A percentile compares a stretch with the other conserved stretches of the same genome.
These are phyloP conservation scores for Conoideocrella luteorostrata DNA, from an alignment of 2,329 filamentous ascomycete species.

Conservation along the genomic window DNA sequence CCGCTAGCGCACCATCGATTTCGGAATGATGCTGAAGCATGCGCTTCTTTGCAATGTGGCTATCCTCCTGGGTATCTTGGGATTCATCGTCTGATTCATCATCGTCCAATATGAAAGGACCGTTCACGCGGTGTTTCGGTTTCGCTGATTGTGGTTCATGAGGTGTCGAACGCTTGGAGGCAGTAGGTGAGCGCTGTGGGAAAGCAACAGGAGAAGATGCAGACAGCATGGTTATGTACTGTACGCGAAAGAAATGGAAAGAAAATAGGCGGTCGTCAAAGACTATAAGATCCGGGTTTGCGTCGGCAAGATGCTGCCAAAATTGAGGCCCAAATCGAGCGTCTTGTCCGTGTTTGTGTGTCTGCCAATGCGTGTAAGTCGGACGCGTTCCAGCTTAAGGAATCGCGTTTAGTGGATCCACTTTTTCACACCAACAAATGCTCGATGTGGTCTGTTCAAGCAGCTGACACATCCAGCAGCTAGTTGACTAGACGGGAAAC, in stretches of 20 bases:
- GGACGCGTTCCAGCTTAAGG: slow-evolving; percentile 6
- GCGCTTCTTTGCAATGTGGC: slow-evolving; percentile 23
- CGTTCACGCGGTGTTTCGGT: slow-evolving; percentile 26
- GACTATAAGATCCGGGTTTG: neutral
- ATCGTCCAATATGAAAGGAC: slow-evolving; percentile 34
- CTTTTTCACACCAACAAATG: slow-evolving; percentile 3
- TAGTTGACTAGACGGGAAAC: slow-evolving; percentile 18
- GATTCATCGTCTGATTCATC: slow-evolving; percentile 27
- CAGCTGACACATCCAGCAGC: slow-evolving; percentile 10
- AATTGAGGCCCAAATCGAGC: neutral
- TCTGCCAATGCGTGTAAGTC: neutral
- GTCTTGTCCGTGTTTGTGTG: neutral
- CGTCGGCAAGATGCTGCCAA: neutral
- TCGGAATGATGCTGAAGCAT: slow-evolving; percentile 22
- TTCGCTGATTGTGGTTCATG: slow-evolving; percentile 28
- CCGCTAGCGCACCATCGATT: neutral
- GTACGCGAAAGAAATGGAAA: neutral
- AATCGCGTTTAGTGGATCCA: slow-evolving; percentile 22
- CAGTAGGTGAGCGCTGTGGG: slow-evolving; percentile 41
- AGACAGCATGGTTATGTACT: slow-evolving; percentile 42
- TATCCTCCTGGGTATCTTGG: slow-evolving; percentile 1
- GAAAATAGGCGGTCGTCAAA: neutral
- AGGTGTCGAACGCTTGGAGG: slow-evolving; percentile 29
- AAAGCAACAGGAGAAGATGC: slow-evolving; percentile 54
- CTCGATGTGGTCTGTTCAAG: slow-evolving; percentile 11